These are phyloP conservation scores for Hypoxylon sp. DNA, from an alignment of 2,329 filamentous ascomycete species.

Conservation along the genomic window DNA sequence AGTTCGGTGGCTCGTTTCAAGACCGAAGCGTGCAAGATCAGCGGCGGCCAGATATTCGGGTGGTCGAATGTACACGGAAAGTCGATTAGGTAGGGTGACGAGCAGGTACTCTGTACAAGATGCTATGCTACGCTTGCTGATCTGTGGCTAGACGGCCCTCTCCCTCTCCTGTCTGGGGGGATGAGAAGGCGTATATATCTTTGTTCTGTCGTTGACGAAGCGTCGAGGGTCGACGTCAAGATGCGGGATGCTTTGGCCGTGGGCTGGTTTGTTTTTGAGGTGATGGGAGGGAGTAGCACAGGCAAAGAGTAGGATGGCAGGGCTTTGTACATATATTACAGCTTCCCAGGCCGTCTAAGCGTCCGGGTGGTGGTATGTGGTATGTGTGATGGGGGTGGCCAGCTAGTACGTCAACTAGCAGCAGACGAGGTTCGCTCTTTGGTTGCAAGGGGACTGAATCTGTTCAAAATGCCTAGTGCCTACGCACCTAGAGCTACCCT, in stretches of 20 bases:
- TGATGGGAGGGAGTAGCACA: conserved; percentile 22
- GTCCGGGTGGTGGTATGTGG: no score
- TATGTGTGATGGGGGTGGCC: conserved; percentile 43
- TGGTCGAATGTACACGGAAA: conserved; percentile 42
- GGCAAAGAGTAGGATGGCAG: conserved; percentile 27
- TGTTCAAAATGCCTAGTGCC: conserved; percentile 37
- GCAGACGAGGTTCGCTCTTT: conserved; percentile 18
- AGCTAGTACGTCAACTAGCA: conserved; percentile 47
- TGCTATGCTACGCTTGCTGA: no score
- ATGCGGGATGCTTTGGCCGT: conserved; percentile 26
- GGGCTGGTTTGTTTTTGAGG: conserved; percentile 5
- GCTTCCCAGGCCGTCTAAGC: conserved; percentile 27
- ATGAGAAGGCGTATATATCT: not conserved
- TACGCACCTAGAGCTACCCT: no score
- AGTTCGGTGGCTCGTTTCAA: conserved; percentile 49
- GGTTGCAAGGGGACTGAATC: conserved; percentile 34
- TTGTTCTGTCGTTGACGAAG: not conserved
- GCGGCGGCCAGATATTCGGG: conserved; percentile 46
- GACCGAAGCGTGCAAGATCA: conserved; percentile 49
- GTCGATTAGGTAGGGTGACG: conserved; percentile 33
- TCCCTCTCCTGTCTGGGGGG: conserved; percentile 2
- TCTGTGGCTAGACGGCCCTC: conserved; percentile 20
- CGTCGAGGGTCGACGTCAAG: conserved; percentile 13
- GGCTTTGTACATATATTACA: conserved; percentile 41
- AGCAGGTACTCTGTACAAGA: conserved; percentile 27